Evolutionary conservation across 768 basidiomycete genomes (phyloP), one percentile per base, ranked within the genome.

Genomic region (Lentinula raphanica): DNA sequence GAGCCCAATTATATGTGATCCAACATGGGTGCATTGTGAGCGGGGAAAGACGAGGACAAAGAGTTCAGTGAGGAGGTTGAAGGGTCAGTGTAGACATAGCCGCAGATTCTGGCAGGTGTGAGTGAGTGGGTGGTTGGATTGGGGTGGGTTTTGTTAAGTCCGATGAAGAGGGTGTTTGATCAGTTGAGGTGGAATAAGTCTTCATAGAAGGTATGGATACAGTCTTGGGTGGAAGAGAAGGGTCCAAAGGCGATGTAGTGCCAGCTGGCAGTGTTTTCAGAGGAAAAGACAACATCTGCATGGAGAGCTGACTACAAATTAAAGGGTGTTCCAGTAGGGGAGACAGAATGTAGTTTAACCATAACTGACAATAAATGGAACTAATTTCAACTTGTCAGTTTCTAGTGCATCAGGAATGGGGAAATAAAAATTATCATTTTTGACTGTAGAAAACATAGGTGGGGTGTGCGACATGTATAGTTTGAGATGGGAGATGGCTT

Each of bases 291-390:
- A 4, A n/a, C 8, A 11, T 49, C 7, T 7, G 56, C 56, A 38
- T 58, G 56, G 7, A 31, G 13, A 1, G 46, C 31, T 5, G 56
- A 46, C 56, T 58, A 35, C 27, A 2, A n/a, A 8, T 17, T 6
- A 13, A n/a, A 42, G 17, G 15, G 28, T 28, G 21, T 36, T 48
- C 11, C 23, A n/a, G n/a, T 25, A 56, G 11, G 17, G n/a, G 19
- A 28, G 27, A 46, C 46, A 48, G 55, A 49, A 23, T 27, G 35
- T 29, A 25, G 29, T 8, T 65, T n/a, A n/a, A n/a, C n/a, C n/a
- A n/a, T n/a, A n/a, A 76, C 63, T 58, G 17, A 81, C 80, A 38
- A 78, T 66, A 66, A 85, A 85, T 1, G 81, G 82, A 0, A 71
- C 72, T 17, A 86, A 68, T 56, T 70, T 75, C n/a, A 85, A 64